Percentiles rank a stretch among this genome's conserved stretches.
Evolutionary conservation across 78 protist species (phyloP).

Genomic region (Bigelowiella natans): DNA sequence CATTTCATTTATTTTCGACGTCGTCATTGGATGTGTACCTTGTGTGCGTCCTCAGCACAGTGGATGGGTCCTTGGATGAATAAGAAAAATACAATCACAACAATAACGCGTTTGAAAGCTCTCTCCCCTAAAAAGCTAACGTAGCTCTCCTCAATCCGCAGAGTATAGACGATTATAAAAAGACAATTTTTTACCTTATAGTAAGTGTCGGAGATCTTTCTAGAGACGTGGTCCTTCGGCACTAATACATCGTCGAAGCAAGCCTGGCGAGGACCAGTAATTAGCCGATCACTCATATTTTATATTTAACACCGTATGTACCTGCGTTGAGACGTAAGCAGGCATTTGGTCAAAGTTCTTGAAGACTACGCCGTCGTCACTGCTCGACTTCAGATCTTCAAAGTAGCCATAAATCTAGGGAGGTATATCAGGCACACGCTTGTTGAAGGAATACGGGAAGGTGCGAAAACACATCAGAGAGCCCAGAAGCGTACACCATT

Average conservation of each 20-base stretch:
- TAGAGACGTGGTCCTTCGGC: slow-evolving; percentile 42
- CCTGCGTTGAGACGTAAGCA: background rate
- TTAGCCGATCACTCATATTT: background rate
- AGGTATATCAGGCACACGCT: too few relatives aligned
- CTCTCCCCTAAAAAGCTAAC: background rate
- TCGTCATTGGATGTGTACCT: too few relatives aligned
- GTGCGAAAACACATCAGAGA: too few relatives aligned
- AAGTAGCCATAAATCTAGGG: too few relatives aligned
- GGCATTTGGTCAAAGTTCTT: background rate
- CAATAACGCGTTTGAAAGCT: background rate
- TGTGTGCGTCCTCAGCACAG: background rate
- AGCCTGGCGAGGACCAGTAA: background rate
- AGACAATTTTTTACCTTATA: slow-evolving; percentile 14
- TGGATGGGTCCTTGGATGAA: background rate
- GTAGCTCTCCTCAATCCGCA: background rate
- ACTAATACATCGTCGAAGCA: slow-evolving; percentile 30
- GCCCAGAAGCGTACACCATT: too few relatives aligned
- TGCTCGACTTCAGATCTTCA: too few relatives aligned
- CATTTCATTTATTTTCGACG: background rate
- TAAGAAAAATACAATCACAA: background rate
- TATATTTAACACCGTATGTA: background rate
- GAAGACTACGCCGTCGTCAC: background rate
- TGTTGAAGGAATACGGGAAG: too few relatives aligned
- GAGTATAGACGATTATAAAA: background rate
- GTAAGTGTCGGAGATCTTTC: slow-evolving; percentile 64